These are phyloP conservation scores for Podila horticola DNA, from an alignment of 192 early-diverging fungal genomes.

Conservation along the genomic window DNA sequence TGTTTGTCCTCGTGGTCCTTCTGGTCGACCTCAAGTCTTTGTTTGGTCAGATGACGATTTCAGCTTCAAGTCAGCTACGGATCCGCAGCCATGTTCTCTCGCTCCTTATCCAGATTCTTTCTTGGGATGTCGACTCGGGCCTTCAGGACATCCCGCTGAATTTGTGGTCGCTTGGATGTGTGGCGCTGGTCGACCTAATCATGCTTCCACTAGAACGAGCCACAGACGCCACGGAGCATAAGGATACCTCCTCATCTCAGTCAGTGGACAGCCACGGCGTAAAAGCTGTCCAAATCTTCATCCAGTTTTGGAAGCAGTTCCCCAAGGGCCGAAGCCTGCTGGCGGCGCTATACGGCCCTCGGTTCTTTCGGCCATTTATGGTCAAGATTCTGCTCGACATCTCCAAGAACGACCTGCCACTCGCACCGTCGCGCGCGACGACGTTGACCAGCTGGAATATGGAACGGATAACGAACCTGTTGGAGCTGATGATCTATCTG, in stretches of 20 bases:
- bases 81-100: constrained; percentile 6
- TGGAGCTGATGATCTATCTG: constrained; percentile 20
- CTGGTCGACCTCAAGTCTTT: constrained; percentile 8
- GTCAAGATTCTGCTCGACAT: constrained; percentile 4
- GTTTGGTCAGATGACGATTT: constrained; percentile 4
- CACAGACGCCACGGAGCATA: neutral
- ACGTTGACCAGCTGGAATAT: neutral
- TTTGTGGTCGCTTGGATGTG: constrained; percentile 24
- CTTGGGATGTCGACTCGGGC: neutral
- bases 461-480: constrained; percentile 12
- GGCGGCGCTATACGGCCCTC: constrained; percentile 25
- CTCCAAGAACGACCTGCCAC: neutral
- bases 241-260: neutral
- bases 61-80: constrained; percentile 6
- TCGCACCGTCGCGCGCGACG: neutral
- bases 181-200: constrained; percentile 25
- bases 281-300: constrained; percentile 15
- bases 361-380: constrained; percentile 18
- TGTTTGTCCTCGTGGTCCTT: constrained; percentile 19
- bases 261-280: neutral
- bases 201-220: constrained; percentile 25
- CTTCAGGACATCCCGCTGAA: constrained; percentile 9
- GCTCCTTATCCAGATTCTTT: constrained; percentile 12
- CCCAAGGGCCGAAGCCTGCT: constrained; percentile 11
- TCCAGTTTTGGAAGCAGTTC: constrained; percentile 31